A percentile compares a stretch with the other conserved stretches of the same genome.
Evolutionary conservation across 257 asterid species (phyloP).

Genomic region (Ophiorrhiza pumila): DNA sequence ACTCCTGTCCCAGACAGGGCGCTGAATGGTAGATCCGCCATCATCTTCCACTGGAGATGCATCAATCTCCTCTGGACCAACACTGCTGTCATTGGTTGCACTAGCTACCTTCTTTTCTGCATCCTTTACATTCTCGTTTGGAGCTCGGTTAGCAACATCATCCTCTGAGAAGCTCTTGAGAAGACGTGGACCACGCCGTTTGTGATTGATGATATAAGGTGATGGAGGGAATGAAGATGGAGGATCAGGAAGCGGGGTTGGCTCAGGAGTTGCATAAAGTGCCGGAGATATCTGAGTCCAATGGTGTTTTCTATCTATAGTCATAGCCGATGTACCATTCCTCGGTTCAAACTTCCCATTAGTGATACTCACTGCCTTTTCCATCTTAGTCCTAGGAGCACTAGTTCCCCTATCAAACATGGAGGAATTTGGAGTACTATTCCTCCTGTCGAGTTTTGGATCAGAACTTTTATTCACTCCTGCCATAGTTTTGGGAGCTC

Average conservation of each 20-base stretch:
- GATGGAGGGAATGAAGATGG: slow-evolving; percentile 88
- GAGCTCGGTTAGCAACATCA: slow-evolving; percentile 45
- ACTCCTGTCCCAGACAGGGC: slow-evolving; percentile 31
- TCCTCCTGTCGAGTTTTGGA: slow-evolving; percentile 41
- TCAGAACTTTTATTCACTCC: slow-evolving; percentile 30
- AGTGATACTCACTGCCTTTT: slow-evolving; percentile 46
- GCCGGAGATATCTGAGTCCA: slow-evolving; percentile 92
- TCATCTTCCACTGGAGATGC: slow-evolving; percentile 26
- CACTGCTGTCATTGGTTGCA: slow-evolving; percentile 33
- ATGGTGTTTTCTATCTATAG: slow-evolving; percentile 42
- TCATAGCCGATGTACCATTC: slow-evolving; percentile 28
- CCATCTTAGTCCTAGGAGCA: slow-evolving; percentile 35
- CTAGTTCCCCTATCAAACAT: slow-evolving; percentile 23
- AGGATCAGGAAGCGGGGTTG: slow-evolving; percentile 87
- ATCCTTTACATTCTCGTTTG: slow-evolving; percentile 29
- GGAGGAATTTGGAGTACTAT: slow-evolving; percentile 39
- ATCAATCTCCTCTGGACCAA: slow-evolving; percentile 19
- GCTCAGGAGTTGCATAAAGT: slow-evolving; percentile 77
- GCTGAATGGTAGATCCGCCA: slow-evolving; percentile 16
- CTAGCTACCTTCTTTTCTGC: slow-evolving; percentile 24
- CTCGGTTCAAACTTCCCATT: slow-evolving; percentile 30
- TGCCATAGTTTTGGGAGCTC: slow-evolving; percentile 46
- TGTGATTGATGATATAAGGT: slow-evolving; percentile 84
- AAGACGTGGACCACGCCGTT: slow-evolving; percentile 89
- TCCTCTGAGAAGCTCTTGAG: slow-evolving; percentile 73